Evolutionary conservation across 148 eudicot genomes (phyloP), one percentile per base, ranked within the genome.

Genomic region (Fallopia convolvulus): DNA sequence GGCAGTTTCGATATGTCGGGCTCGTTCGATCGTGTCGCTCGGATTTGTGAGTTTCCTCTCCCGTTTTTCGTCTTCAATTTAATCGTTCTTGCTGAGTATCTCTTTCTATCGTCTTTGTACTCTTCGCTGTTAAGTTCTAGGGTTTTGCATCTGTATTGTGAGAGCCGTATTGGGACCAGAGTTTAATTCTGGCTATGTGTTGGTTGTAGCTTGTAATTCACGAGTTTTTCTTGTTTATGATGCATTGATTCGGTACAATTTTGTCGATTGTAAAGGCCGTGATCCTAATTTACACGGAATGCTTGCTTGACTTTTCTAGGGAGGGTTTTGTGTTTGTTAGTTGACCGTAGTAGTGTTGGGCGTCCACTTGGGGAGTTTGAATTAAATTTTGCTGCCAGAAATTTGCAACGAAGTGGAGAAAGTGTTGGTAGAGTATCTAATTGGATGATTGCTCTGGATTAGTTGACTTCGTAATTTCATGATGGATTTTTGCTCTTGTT

Each of bases 11-110:
- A 26, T 44, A 63, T 81, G 83, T 81, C 86, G 11, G 82, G 77
- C 26, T 63, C 83, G 50, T 52, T 78, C 77, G 86, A 81, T 60
- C 81, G 66, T 53, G 80, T 83, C 74, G 74, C 79, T 75, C 86
- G 79, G 76, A 81, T 75, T 72, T 74, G 86, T 84, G 72, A 81
- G 83, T 79, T 78, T 26, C 53, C 26, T 1, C 8, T 60, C 33
- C 5, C 5, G 41, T 32, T 61, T 26, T 26, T 3, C 36, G 36
- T 61, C 21, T 61, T 23, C 68, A 61, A 26, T 10, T 48, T 48
- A 48, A 13, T 23, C 36, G 9, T 61, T 36, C 26, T 9, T 53
- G 52, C 2, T 32, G 0, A 36, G 39, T 36, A 36, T 36, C 4
- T 36, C 30, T 1, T 36, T 39, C 2, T 14, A 10, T 26, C 1